Evolutionary conservation across 306 rosid species (phyloP), one percentile per base, ranked within the genome.

Genomic region (Medicago lupulina): DNA sequence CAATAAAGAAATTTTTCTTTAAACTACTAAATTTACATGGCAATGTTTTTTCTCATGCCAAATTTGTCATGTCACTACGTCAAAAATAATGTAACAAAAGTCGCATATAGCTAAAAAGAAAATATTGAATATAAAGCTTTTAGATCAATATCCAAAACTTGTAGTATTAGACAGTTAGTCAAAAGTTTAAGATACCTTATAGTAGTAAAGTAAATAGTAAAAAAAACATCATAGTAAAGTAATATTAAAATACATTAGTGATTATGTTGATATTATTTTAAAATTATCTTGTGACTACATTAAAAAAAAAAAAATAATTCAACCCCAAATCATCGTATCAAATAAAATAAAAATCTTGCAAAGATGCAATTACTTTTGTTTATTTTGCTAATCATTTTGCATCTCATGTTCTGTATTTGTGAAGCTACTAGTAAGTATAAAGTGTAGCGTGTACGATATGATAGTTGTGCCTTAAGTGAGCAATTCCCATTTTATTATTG

Each of bases 361-460:
- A 47, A 41, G 40, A 65, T 31, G 36, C 19, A 72, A 79, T 17
- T 50, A 21, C 13, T 12, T 18, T 13, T 44, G 13, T n/a, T 47
- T 11, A 16, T 46, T 12, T 38, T 21, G 8, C 17, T 49, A 19
- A 67, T 0, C 57, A 67, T 13, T 21, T 74, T 2, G 25, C 36
- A 47, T 66, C 1, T n/a, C 9, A 43, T 50, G 43, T 66, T 34
- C 1, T 21, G 38, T 82, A 38, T 54, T 68, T 31, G 67, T 79
- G 67, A 83, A 83, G 83, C 64, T 60, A 1, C 64, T 60, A 1
- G 39, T 17, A 16, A 16, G 25, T 39, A n/a, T 15, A 28, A 73
- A 70, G 79, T 79, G 73, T 82, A 79, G 89, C 92, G 88, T 88
- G 88, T 39, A 86, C 81, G 86, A 64, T 60, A 71, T 71, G 72